Conservation (phyloP, 176 grass and related monocot species). For the Musa schizocarpa region DNA sequence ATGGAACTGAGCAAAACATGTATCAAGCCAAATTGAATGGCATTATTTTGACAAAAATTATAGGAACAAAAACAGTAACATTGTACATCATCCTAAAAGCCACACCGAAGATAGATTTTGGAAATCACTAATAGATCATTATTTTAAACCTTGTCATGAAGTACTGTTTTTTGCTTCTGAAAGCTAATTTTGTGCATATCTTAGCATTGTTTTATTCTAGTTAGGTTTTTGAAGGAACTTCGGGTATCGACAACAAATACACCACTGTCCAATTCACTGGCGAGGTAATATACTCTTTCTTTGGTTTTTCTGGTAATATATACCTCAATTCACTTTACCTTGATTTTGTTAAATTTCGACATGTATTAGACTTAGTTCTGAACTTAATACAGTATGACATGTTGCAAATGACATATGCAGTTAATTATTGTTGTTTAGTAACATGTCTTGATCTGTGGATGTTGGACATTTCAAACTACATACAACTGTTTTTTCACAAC, state of each 20-base stretch:
- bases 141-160: too few relatives aligned
- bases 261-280: constrained; percentile 98
- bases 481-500: background rate
- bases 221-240: constrained; percentile 96
- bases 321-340: constrained; percentile 14
- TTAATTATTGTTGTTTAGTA: background rate
- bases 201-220: background rate
- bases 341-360: background rate
- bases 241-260: constrained; percentile 96
- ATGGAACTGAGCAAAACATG: too few relatives aligned
- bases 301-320: constrained; percentile 18
- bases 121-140: too few relatives aligned
- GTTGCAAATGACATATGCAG: background rate
- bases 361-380: background rate
- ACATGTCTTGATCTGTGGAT: background rate
- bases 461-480: background rate
- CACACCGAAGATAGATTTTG: too few relatives aligned
- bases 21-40: too few relatives aligned
- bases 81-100: too few relatives aligned
- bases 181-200: background rate
- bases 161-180: background rate
- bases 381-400: background rate
- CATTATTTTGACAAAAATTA: too few relatives aligned
- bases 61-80: too few relatives aligned
- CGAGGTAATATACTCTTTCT: constrained; percentile 48